Percentiles rank a stretch among this genome's conserved stretches.
These are phyloP conservation scores for Pleurotus platypus DNA, from an alignment of 768 basidiomycete genomes.

Conservation along the genomic window DNA sequence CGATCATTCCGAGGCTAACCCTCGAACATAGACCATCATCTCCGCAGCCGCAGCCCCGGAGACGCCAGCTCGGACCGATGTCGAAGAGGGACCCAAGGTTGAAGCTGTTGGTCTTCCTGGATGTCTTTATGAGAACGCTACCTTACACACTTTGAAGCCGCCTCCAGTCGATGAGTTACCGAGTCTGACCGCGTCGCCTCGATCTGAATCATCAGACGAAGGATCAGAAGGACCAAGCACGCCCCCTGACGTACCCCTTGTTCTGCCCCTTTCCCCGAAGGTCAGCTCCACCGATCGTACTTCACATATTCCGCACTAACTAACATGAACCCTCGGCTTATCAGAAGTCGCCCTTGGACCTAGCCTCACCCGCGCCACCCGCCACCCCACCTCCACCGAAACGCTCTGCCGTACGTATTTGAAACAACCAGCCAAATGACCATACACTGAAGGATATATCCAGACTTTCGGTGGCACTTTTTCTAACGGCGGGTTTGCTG, in stretches of 20 bases:
- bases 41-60: background rate
- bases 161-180: background rate
- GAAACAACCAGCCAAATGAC: background rate
- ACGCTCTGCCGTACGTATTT: background rate
- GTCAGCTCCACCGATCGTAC: background rate
- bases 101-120: background rate
- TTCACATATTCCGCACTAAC: background rate
- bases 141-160: background rate
- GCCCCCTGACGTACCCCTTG: background rate
- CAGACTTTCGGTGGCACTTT: too few species aligned
- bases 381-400: background rate
- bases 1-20: background rate
- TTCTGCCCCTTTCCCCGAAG: slow-evolving; percentile 2
- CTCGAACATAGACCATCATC: background rate
- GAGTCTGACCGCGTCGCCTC: background rate
- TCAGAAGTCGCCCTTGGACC: background rate
- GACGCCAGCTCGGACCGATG: background rate
- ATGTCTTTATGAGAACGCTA: background rate
- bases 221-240: background rate
- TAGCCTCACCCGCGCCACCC: background rate
- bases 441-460: background rate
- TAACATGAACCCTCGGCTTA: background rate
- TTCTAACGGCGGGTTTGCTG: slow-evolving; percentile 29
- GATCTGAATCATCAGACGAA: background rate
- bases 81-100: background rate